Evolutionary conservation across 495 filamentous ascomycete species (phyloP).

Genomic region (Neurospora discreta): DNA sequence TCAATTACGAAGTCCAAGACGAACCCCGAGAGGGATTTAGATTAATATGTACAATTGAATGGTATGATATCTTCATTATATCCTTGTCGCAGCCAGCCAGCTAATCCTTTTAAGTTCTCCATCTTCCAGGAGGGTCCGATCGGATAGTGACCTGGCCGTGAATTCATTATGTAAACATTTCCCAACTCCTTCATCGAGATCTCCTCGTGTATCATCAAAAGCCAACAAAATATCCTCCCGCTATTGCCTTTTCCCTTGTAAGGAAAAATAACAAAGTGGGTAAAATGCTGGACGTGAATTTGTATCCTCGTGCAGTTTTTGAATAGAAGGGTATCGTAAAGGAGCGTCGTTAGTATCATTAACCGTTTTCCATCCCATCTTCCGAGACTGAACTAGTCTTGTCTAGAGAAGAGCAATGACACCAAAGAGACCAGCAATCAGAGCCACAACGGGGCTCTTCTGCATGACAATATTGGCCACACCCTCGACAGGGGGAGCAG

Average conservation of each 20-base stretch:
- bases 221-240: not conserved
- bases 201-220: not conserved
- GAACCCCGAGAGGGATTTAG: not conserved
- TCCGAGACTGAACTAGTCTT: constrained; percentile 8
- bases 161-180: not conserved
- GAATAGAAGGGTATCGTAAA: not conserved
- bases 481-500: constrained; percentile 10
- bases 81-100: not conserved
- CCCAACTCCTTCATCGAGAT: not conserved
- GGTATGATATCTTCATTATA: not conserved
- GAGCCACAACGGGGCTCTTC: constrained; percentile 19
- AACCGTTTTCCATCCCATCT: not conserved
- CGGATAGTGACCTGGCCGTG: not conserved
- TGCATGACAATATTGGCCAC: constrained; percentile 14
- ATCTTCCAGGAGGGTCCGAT: not conserved
- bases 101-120: not conserved
- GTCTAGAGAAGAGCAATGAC: constrained; percentile 25
- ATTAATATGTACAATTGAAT: not conserved
- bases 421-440: constrained; percentile 28
- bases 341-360: not conserved
- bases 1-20: not conserved
- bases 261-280: too few relatives aligned
- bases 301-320: not conserved
- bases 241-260: not conserved
- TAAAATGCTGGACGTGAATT: not conserved